These are phyloP conservation scores for Spergularia azorica DNA, from an alignment of 179 eudicot genomes.

Conservation along the genomic window DNA sequence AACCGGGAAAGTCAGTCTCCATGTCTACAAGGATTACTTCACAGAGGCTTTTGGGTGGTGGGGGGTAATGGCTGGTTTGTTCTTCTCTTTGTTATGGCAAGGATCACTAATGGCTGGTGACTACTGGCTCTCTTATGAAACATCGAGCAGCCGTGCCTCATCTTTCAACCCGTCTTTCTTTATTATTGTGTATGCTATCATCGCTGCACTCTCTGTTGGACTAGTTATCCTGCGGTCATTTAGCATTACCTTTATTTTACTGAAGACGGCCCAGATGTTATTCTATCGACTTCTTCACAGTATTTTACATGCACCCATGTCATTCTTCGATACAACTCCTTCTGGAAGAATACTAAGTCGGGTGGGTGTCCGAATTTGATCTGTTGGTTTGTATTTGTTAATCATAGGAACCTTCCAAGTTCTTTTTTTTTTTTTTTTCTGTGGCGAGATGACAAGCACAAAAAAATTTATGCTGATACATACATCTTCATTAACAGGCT, in stretches of 20 bases:
- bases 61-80: slow-evolving; percentile 57
- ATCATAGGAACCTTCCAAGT: not conserved
- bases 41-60: slow-evolving; percentile 98
- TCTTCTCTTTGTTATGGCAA: slow-evolving; percentile 67
- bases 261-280: slow-evolving; percentile 79
- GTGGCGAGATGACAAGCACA: not conserved
- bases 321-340: slow-evolving; percentile 96
- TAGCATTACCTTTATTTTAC: slow-evolving; percentile 58
- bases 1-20: slow-evolving; percentile 71
- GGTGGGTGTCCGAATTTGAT: slow-evolving; percentile 44
- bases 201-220: slow-evolving; percentile 56
- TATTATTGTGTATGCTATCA: slow-evolving; percentile 61
- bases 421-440: not conserved
- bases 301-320: slow-evolving; percentile 92
- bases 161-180: slow-evolving; percentile 65
- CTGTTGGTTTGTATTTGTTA: not conserved
- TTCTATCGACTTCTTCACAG: slow-evolving; percentile 62
- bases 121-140: slow-evolving; percentile 94
- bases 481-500: slow-evolving; percentile 51
- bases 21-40: slow-evolving; percentile 71
- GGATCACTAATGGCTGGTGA: slow-evolving; percentile 72
- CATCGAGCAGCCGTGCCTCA: slow-evolving; percentile 53
- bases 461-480: too few relatives aligned
- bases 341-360: slow-evolving; percentile 95
- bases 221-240: slow-evolving; percentile 52